phyloP scores from a whole-genome alignment of 306 rosid species.

The Sicyos edulis region DNA sequence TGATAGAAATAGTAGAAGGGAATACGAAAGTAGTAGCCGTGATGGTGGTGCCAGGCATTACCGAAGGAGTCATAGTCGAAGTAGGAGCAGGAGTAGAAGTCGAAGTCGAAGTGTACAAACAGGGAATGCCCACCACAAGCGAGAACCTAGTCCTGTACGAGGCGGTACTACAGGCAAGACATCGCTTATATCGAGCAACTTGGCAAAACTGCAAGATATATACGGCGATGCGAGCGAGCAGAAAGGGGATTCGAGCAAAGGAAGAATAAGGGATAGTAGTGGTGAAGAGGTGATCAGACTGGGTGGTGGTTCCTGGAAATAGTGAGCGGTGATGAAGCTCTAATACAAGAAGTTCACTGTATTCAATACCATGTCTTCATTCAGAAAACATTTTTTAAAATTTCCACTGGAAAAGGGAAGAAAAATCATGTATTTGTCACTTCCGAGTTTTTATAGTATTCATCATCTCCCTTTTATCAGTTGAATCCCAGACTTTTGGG shows the following conservation, averaged over 20 bases:
- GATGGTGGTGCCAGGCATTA: slow-evolving; percentile 38
- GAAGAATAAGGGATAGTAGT: slow-evolving; percentile 47
- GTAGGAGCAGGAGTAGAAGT: slow-evolving; percentile 76
- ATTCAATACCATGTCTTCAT: background rate
- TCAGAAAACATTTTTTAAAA: background rate
- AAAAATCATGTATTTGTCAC: background rate
- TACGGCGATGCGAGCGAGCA: slow-evolving; percentile 69
- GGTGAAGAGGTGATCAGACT: slow-evolving; percentile 88
- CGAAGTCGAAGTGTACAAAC: slow-evolving; percentile 70
- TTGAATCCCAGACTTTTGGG: slow-evolving; percentile 1
- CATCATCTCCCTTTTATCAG: slow-evolving; percentile 7
- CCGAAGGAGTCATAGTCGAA: slow-evolving; percentile 54
- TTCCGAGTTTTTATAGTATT: slow-evolving; percentile 11
- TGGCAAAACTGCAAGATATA: slow-evolving; percentile 84
- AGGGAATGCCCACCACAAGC: slow-evolving; percentile 31
- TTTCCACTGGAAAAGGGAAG: background rate
- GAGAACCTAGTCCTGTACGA: slow-evolving; percentile 48
- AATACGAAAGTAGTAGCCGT: slow-evolving; percentile 42
- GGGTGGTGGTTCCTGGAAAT: slow-evolving; percentile 59
- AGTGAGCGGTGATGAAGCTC: slow-evolving; percentile 14
- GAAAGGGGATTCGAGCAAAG: slow-evolving; percentile 47
- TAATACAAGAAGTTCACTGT: slow-evolving; percentile 1
- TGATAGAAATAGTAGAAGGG: slow-evolving; percentile 58
- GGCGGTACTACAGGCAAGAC: slow-evolving; percentile 50
- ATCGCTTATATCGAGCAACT: slow-evolving; percentile 55